phyloP scores from a whole-genome alignment of 2,329 filamentous ascomycete genomes.

The Basipetospora chlamydospora region DNA sequence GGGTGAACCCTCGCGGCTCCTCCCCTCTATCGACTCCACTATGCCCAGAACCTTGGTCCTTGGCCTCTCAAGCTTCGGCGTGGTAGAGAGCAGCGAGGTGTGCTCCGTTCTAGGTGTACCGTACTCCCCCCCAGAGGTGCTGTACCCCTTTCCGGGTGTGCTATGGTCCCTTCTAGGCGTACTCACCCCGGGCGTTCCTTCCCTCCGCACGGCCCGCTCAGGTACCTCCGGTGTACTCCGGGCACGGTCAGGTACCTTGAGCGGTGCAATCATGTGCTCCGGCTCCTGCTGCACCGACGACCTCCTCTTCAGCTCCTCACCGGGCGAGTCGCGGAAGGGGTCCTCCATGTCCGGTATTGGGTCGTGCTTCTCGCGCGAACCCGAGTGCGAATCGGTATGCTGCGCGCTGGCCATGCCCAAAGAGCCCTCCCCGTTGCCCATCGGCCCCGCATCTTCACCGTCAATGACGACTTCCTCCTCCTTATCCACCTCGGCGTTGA shows the following conservation, averaged over 20 bases:
- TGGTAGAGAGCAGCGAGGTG: too few relatives aligned
- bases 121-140: neutral
- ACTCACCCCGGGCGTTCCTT: too few relatives aligned
- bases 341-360: neutral
- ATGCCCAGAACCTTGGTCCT: conserved; percentile 35
- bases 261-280: too few relatives aligned
- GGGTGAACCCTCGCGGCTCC: conserved; percentile 14
- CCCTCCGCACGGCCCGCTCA: too few relatives aligned
- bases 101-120: conserved; percentile 17
- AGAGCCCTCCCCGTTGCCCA: too few relatives aligned
- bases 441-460: too few relatives aligned
- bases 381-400: too few relatives aligned
- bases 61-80: conserved; percentile 26
- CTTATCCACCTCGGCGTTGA: conserved; percentile 54
- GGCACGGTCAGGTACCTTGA: too few relatives aligned
- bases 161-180: too few relatives aligned
- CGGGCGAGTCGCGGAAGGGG: neutral
- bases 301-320: neutral
- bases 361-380: neutral
- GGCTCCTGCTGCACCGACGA: too few relatives aligned
- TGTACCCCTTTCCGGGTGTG: neutral
- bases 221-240: neutral
- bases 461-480: conserved; percentile 10
- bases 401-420: too few relatives aligned
- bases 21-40: conserved; percentile 39